Percentiles rank a stretch among this genome's conserved stretches.
Evolutionary conservation across 495 filamentous ascomycete species (phyloP).

Genomic region (Neurospora africana): DNA sequence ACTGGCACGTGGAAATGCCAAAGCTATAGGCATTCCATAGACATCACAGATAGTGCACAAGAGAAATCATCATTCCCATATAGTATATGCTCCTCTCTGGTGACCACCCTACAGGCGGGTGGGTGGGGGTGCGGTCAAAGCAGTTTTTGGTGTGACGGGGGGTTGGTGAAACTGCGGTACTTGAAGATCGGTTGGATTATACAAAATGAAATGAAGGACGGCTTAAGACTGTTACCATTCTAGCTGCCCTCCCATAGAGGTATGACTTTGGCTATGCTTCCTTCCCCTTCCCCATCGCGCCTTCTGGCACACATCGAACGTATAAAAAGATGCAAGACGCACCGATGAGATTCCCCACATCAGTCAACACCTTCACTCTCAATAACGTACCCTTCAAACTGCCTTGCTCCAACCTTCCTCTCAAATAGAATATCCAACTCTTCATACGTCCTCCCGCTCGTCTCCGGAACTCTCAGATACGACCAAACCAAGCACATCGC

Average conservation of each 20-base stretch:
- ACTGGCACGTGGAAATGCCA: background rate
- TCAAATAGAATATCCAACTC: slow-evolving; percentile 46
- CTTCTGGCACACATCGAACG: background rate
- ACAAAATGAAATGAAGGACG: background rate
- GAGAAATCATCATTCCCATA: background rate
- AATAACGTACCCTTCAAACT: slow-evolving; percentile 31
- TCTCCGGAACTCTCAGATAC: slow-evolving; percentile 52
- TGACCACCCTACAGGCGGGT: background rate
- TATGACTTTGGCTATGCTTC: background rate
- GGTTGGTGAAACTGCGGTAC: background rate
- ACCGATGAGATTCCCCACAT: background rate
- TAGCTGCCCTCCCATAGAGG: background rate
- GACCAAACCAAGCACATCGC: slow-evolving; percentile 32
- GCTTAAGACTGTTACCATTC: background rate
- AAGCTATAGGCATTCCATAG: background rate
- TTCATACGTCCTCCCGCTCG: slow-evolving; percentile 47
- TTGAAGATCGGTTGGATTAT: background rate
- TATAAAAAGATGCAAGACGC: background rate
- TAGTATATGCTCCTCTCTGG: background rate
- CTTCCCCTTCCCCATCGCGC: background rate
- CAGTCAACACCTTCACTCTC: slow-evolving; percentile 7
- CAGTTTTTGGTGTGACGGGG: background rate
- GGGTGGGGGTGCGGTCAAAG: background rate
- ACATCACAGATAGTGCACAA: background rate
- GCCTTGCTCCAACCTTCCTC: slow-evolving; percentile 42